Evolutionary conservation across 179 eudicot genomes (phyloP).

Genomic region (Silene noctiflora): DNA sequence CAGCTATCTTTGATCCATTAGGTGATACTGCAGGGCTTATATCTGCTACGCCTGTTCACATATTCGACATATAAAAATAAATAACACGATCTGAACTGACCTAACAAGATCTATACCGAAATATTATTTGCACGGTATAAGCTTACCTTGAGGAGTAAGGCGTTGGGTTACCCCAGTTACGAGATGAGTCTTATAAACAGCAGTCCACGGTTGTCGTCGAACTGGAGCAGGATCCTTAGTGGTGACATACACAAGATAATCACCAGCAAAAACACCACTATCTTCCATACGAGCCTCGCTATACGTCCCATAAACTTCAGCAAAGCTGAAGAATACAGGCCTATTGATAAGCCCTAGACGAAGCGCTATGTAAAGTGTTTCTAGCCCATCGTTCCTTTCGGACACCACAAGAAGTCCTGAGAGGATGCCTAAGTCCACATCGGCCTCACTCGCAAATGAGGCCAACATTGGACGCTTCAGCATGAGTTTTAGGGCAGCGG

Average conservation of each 20-base stretch:
- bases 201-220: conserved; percentile 26
- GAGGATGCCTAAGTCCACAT: conserved; percentile 10
- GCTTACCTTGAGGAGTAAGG: conserved; percentile 19
- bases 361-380: conserved; percentile 18
- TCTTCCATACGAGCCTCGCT: conserved; percentile 21
- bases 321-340: conserved; percentile 9
- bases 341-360: not conserved
- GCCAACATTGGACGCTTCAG: conserved; percentile 6
- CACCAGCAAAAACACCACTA: conserved; percentile 16
- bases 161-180: conserved; percentile 13
- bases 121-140: too few species aligned
- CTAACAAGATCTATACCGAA: too few species aligned
- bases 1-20: conserved; percentile 12
- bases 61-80: too few species aligned
- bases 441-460: not conserved
- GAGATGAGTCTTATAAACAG: conserved; percentile 16
- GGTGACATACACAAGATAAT: conserved; percentile 17
- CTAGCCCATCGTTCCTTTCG: conserved; percentile 10
- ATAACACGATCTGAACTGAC: too few species aligned
- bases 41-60: conserved; percentile 14
- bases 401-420: conserved; percentile 21
- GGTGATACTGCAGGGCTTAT: conserved; percentile 14
- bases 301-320: conserved; percentile 12
- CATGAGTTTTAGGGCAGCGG: conserved; percentile 14
- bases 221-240: not conserved